These are phyloP conservation scores for Suhomyces prunicola DNA, from an alignment of 805 yeast species.

Conservation along the genomic window DNA sequence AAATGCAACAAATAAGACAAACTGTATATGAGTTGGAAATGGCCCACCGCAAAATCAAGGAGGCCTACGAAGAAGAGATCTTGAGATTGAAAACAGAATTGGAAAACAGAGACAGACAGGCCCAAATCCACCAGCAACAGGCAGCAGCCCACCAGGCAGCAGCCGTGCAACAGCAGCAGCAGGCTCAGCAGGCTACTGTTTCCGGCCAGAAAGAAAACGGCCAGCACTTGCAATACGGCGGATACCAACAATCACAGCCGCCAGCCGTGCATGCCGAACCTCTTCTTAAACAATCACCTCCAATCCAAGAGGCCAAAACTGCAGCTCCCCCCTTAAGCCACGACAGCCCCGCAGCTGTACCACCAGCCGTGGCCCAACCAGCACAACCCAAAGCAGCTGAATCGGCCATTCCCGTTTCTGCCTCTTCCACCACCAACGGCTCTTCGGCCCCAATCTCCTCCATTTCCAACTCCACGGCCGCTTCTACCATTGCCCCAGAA, in stretches of 20 bases:
- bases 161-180: constrained; percentile 33
- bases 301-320: constrained; percentile 14
- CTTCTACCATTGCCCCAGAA: constrained; percentile 23
- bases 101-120: constrained; percentile 70
- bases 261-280: constrained; percentile 12
- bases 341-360: constrained; percentile 2
- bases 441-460: constrained; percentile 6
- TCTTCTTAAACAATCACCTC: constrained; percentile 17
- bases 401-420: constrained; percentile 4
- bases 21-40: constrained; percentile 91
- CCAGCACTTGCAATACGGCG: constrained; percentile 13
- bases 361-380: constrained; percentile 6
- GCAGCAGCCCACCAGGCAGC: constrained; percentile 42
- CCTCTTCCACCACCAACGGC: constrained; percentile 10
- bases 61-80: constrained; percentile 92
- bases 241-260: constrained; percentile 14
- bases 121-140: constrained; percentile 31
- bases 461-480: constrained; percentile 14
- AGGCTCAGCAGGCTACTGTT: constrained; percentile 36
- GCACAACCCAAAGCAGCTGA: constrained; percentile 11
- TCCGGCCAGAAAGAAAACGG: constrained; percentile 18
- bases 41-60: constrained; percentile 93
- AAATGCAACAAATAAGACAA: constrained; percentile 89
- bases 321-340: not conserved
- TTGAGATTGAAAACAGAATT: constrained; percentile 79